Conservation (phyloP, 352 stramenopile species). For the Phytophthora multivora region DNA sequence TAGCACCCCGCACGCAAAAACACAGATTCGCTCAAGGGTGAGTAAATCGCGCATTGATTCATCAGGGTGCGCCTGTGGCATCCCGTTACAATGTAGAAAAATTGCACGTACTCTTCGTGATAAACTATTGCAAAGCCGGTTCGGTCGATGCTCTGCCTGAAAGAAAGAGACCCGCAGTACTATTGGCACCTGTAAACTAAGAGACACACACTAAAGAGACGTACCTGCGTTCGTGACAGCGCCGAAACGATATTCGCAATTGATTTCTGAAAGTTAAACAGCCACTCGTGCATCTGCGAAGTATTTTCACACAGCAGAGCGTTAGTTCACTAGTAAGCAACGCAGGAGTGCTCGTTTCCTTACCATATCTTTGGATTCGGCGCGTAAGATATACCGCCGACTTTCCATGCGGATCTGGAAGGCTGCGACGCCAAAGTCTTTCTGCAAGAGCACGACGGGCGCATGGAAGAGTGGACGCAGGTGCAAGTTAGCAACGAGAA, state of each 20-base stretch:
- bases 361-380: conserved; percentile 84
- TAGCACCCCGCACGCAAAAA: conserved; percentile 4
- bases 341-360: not conserved
- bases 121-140: conserved; percentile 53
- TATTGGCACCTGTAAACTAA: not conserved
- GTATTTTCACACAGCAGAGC: not conserved
- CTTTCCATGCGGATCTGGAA: conserved; percentile 87
- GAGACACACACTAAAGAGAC: not conserved
- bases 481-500: conserved; percentile 32
- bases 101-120: conserved; percentile 60
- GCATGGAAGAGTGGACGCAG: conserved; percentile 17
- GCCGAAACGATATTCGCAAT: conserved; percentile 87
- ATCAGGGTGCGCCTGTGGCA: not conserved
- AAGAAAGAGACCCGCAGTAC: conserved; percentile 23
- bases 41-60: conserved; percentile 21
- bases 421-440: conserved; percentile 79
- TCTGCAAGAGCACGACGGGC: conserved; percentile 43
- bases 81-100: conserved; percentile 6
- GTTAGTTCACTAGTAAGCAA: conserved; percentile 9
- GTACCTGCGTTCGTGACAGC: conserved; percentile 69
- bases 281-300: conserved; percentile 86
- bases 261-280: conserved; percentile 91
- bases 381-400: conserved; percentile 78
- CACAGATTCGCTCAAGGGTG: conserved; percentile 16
- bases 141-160: conserved; percentile 53